Evolutionary conservation across 208 protist species (phyloP).

Genomic region (Leptomonas seymouri): DNA sequence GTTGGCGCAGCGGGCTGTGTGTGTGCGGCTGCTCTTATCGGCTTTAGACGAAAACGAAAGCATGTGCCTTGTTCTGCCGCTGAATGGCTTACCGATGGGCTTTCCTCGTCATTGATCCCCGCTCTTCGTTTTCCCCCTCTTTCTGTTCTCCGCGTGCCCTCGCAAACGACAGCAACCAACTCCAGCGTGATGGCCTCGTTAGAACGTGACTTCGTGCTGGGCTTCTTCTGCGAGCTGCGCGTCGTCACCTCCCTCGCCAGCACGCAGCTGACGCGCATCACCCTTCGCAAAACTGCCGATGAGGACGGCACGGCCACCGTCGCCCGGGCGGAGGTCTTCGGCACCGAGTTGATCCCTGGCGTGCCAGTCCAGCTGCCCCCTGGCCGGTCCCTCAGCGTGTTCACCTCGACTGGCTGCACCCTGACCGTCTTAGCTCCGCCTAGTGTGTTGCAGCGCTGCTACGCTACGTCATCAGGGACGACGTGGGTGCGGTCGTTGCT

Average conservation of each 20-base stretch:
- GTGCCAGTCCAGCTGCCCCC: conserved; percentile 53
- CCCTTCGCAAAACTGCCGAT: conserved; percentile 29
- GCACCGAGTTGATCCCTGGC: conserved; percentile 53
- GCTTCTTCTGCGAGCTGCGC: conserved; percentile 61
- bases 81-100: no score
- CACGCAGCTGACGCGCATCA: conserved; percentile 30
- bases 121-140: not conserved
- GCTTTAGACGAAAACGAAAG: no score
- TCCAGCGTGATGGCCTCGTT: conserved; percentile 19
- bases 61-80: no score
- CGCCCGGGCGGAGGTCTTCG: conserved; percentile 56
- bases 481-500: conserved; percentile 59
- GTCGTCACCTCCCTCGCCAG: conserved; percentile 30
- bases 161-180: not conserved
- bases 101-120: no score
- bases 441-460: conserved; percentile 53
- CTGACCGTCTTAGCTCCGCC: conserved; percentile 40
- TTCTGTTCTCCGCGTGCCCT: not conserved
- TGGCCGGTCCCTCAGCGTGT: conserved; percentile 45
- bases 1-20: no score
- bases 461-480: conserved; percentile 41
- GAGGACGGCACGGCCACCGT: conserved; percentile 14
- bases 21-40: no score
- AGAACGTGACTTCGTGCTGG: conserved; percentile 47
- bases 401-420: conserved; percentile 66